These are phyloP conservation scores for Lobulomyces angularis DNA, from an alignment of 192 early-diverging fungal genomes.

Conservation along the genomic window DNA sequence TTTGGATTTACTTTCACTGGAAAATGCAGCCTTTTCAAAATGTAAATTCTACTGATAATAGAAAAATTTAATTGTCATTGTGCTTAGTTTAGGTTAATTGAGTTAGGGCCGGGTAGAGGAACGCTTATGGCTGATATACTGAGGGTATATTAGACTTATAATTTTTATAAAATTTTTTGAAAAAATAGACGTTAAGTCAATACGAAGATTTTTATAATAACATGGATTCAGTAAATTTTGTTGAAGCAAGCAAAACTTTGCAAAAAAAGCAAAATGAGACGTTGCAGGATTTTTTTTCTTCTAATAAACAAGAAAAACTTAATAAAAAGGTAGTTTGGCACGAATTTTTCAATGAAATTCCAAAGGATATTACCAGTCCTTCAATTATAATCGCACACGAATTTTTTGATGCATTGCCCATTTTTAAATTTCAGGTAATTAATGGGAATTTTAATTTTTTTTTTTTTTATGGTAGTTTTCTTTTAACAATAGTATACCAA, in stretches of 20 bases:
- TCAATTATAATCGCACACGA: conserved; percentile 83
- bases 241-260: conserved; percentile 75
- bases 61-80: background rate
- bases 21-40: conserved; percentile 42
- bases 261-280: conserved; percentile 26
- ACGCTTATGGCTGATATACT: conserved; percentile 90
- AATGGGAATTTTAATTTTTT: background rate
- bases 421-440: conserved; percentile 67
- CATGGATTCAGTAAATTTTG: conserved; percentile 58
- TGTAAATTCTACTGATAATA: no score
- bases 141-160: conserved; percentile 37
- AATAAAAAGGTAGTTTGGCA: conserved; percentile 39
- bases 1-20: conserved; percentile 86
- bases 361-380: conserved; percentile 15
- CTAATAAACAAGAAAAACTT: conserved; percentile 4
- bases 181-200: conserved; percentile 35
- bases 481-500: conserved; percentile 33
- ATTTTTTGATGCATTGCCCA: conserved; percentile 92
- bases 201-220: conserved; percentile 55
- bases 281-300: conserved; percentile 7
- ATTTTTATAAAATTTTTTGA: conserved; percentile 2
- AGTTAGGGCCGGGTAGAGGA: conserved; percentile 85
- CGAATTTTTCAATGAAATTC: conserved; percentile 50
- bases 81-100: conserved; percentile 12
- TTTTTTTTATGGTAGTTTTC: conserved; percentile 8